Evolutionary conservation across 2,329 filamentous ascomycete species (phyloP), one percentile per base, ranked within the genome.

Genomic region (Juglanconis juglandina): DNA sequence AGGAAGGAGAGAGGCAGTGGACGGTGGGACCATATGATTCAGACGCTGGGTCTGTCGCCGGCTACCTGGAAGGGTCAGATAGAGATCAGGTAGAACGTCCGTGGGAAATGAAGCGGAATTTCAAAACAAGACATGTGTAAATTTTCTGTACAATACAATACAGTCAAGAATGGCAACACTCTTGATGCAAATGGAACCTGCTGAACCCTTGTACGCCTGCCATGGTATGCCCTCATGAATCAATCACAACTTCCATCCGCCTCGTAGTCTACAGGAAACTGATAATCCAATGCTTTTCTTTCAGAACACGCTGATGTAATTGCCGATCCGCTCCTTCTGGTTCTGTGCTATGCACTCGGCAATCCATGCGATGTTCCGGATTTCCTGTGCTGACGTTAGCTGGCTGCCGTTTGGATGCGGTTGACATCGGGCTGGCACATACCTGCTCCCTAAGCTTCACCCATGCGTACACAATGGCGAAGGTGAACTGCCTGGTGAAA

Each of bases 281-380:
- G 57, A 60, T 58, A 66, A 51, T 55, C 60, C 62, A 60, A 67
- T 59, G 58, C 32, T 35, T 58, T 65, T 68, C 49, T 65, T 68
- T 84, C 77, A 96, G 78, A 99, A 96, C 64, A 98, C 95, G 77
- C 92, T 96, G 75, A 99, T 99, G 77, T 96, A 99, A 79, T 98
- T 99, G 69, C 91, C 90, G 74, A 99, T 98, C 73, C 95, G 87
- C 77, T 99, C 95, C 81, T 99, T 99, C 78, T 99, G 95, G 81
- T 96, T 97, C 79, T 99, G 95, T 59, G 95, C 95, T 84, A 99
- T 99, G 79, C 95, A 99, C 77, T 99, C 95, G 30, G 95, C 90
- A 75, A 99, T 99, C 95, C 95, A 99, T 55, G 95, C 98, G 71
- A 99, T 96, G 77, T 99, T 99, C 66, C 95, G 90, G 70, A 98